Percentiles rank a stretch among this genome's conserved stretches.
These are phyloP conservation scores for Crithidia fasciculata DNA, from an alignment of 208 protist species.

Conservation along the genomic window DNA sequence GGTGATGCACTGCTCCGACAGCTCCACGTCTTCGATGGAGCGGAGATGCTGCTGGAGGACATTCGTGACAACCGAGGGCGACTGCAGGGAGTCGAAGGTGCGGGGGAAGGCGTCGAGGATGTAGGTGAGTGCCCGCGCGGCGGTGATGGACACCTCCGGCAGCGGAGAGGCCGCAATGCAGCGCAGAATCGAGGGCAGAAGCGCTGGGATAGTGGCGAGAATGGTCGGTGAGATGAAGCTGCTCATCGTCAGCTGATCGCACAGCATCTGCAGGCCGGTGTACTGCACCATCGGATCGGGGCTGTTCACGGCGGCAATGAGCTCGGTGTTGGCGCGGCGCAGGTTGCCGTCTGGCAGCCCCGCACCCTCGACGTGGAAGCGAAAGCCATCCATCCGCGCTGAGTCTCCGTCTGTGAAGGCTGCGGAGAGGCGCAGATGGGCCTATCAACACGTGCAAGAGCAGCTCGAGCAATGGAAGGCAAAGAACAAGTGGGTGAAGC, in stretches of 20 bases:
- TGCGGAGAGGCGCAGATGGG: no score
- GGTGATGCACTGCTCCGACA: slow-evolving; percentile 93
- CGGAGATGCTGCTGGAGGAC: slow-evolving; percentile 84
- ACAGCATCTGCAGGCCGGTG: slow-evolving; percentile 77
- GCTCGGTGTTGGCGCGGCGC: slow-evolving; percentile 32
- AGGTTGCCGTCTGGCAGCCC: slow-evolving; percentile 26
- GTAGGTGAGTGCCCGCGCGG: slow-evolving; percentile 89
- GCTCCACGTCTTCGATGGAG: slow-evolving; percentile 94
- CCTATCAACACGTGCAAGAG: no score
- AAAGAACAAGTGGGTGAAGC: no score
- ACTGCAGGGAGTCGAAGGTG: slow-evolving; percentile 64
- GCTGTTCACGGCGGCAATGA: slow-evolving; percentile 55
- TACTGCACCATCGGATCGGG: slow-evolving; percentile 60
- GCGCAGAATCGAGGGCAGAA: slow-evolving; percentile 73
- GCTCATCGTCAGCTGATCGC: slow-evolving; percentile 92
- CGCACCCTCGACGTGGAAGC: slow-evolving; percentile 20
- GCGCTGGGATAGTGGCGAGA: slow-evolving; percentile 56
- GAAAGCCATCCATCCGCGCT: slow-evolving; percentile 24
- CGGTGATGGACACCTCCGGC: slow-evolving; percentile 89
- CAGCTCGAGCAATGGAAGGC: no score
- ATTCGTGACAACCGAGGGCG: slow-evolving; percentile 48
- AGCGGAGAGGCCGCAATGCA: slow-evolving; percentile 85
- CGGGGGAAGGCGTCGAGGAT: slow-evolving; percentile 87
- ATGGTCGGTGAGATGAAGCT: slow-evolving; percentile 75
- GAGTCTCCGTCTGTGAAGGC: background rate